Base-by-base conservation (phyloP, 2,329 filamentous ascomycete species). In the Botrytis byssoidea region DNA sequence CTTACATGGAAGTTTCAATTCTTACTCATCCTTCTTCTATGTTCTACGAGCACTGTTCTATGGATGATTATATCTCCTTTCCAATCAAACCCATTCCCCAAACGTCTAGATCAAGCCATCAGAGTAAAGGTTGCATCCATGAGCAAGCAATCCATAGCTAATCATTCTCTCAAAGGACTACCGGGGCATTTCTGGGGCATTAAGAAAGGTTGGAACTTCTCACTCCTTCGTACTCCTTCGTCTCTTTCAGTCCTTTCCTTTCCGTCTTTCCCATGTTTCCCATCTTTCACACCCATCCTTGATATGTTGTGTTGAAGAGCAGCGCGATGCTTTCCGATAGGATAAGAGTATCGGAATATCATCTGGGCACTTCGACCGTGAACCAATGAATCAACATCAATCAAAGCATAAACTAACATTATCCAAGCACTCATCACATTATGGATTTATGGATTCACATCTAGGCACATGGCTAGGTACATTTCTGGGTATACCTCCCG, bases 21-120 rank as follows among this genome's bases (percentile, higher is more conserved):
- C 51, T 57, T 57, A 57, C 51, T 57, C 51, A 57, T 57, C 51
- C 51, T 57, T 57, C 51, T 57, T 57, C n/a, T 29, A n/a, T 55
- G 3, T 55, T 55, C 25, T 16, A 55, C 25, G 48, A n/a, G 48
- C n/a, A n/a, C n/a, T 14, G 12, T n/a, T n/a, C 48, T 51, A 14
- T 51, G n/a, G 48, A 55, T 55, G 6, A 1, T n/a, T n/a, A 7
- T n/a, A n/a, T 55, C 25, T n/a, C 14, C 48, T 51, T 51, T 51
- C 48, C 48, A 51, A 51, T n/a, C 12, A 16, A 7, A 7, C 6
- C 48, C 25, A 6, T 51, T 51, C 2, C 25, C 48, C 48, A 55
- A 65, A 46, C 46, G 42, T 46, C 42, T 9, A 40, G 25, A 48
- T 37, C 46, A n/a, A 67, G 44, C 44, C 44, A 67, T 16, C 7